A percentile compares a stretch with the other conserved stretches of the same genome.
Evolutionary conservation across 768 basidiomycete genomes (phyloP).

Genomic region (Steccherinum ochraceum): DNA sequence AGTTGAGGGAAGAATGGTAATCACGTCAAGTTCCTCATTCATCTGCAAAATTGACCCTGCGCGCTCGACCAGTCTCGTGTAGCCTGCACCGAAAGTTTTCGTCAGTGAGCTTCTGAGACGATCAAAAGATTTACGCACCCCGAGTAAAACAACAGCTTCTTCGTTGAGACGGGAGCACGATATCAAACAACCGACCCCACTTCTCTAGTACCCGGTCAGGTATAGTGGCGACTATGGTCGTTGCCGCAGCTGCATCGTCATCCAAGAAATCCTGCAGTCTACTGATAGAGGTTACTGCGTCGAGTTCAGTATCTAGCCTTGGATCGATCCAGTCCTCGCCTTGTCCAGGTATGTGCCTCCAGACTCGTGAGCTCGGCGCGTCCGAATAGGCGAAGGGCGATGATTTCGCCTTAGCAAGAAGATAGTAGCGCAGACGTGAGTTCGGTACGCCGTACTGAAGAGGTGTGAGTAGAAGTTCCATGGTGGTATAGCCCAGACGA

Average conservation of each 20-base stretch:
- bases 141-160: slow-evolving; percentile 79
- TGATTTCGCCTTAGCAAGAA: slow-evolving; percentile 54
- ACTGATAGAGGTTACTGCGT: slow-evolving; percentile 2
- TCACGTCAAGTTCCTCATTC: slow-evolving; percentile 60
- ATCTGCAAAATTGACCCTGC: slow-evolving; percentile 73
- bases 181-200: slow-evolving; percentile 80
- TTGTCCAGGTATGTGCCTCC: slow-evolving; percentile 47
- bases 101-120: neutral
- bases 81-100: slow-evolving; percentile 37
- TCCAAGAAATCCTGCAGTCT: slow-evolving; percentile 40
- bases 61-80: slow-evolving; percentile 71
- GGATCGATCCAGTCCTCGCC: slow-evolving; percentile 39
- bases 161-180: slow-evolving; percentile 55
- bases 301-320: slow-evolving; percentile 17
- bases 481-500: slow-evolving; percentile 46
- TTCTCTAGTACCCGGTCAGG: slow-evolving; percentile 59
- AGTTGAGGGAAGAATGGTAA: slow-evolving; percentile 14
- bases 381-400: slow-evolving; percentile 28
- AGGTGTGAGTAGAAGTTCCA: slow-evolving; percentile 67
- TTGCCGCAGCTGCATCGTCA: slow-evolving; percentile 5
- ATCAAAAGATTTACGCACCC: slow-evolving; percentile 32
- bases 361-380: slow-evolving; percentile 23
- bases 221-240: slow-evolving; percentile 27
- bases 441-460: slow-evolving; percentile 79
- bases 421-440: slow-evolving; percentile 75